Evolutionary conservation across 176 grass and related monocot genomes (phyloP).

Genomic region (Eragrostis nindensis): DNA sequence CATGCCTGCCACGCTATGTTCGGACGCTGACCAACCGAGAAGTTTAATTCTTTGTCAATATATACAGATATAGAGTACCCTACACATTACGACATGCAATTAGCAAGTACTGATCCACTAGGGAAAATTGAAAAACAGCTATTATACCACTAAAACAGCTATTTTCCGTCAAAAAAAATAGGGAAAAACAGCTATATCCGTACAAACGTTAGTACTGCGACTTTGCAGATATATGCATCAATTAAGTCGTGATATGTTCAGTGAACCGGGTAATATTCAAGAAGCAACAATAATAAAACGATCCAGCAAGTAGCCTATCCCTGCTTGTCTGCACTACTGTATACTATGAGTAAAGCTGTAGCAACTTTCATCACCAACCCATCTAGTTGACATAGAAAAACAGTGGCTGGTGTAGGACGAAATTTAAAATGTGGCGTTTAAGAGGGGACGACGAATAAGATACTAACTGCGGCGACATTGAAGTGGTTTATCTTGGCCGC

Average conservation of each 20-base stretch:
- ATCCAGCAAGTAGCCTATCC: background rate
- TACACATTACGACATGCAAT: background rate
- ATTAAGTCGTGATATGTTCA: background rate
- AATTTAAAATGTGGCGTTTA: background rate
- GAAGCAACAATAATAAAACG: background rate
- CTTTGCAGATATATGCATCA: background rate
- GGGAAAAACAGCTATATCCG: background rate
- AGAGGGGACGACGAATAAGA: background rate
- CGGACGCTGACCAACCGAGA: background rate
- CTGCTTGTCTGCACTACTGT: background rate
- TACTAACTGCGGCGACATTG: background rate
- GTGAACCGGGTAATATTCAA: background rate
- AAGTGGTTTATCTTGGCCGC: constrained; percentile 22
- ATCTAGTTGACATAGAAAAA: constrained; percentile 25
- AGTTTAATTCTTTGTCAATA: background rate
- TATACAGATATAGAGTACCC: too few species aligned
- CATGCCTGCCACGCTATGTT: background rate
- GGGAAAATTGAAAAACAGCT: too few species aligned
- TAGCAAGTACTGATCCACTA: too few species aligned
- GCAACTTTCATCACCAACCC: background rate
- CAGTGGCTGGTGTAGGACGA: background rate
- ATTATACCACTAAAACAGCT: too few species aligned
- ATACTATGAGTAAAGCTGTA: background rate
- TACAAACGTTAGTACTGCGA: background rate
- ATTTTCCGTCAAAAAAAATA: too few species aligned